Conservation (phyloP, 208 protist genomes). For the Leptomonas seymouri region DNA sequence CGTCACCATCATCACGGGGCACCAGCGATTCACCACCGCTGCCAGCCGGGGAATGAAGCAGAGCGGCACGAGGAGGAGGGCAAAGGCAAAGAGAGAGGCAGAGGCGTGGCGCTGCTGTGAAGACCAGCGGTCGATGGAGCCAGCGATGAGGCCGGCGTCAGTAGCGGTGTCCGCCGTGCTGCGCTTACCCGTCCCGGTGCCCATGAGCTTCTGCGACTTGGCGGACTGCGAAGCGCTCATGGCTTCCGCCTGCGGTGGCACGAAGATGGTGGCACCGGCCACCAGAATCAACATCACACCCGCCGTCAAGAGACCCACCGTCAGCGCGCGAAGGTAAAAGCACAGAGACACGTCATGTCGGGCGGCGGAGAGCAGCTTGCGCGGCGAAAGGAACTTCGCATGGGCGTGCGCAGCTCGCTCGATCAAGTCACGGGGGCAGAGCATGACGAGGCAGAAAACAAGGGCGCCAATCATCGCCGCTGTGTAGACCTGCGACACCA, state of each 20-base stretch:
- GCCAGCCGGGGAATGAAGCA: conserved; percentile 35
- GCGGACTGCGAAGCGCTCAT: conserved; percentile 11
- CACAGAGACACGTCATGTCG: conserved; percentile 32
- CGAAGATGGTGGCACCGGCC: conserved; percentile 28
- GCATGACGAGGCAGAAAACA: conserved; percentile 32
- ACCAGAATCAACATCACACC: conserved; percentile 25
- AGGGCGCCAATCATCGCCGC: conserved; percentile 16
- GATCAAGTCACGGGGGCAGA: conserved; percentile 33
- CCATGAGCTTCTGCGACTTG: conserved; percentile 22
- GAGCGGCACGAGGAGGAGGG: conserved; percentile 29
- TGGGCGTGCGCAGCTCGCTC: conserved; percentile 28
- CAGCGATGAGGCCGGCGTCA: conserved; percentile 2
- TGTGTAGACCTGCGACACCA: conserved; percentile 20
- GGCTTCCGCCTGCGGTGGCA: conserved; percentile 26
- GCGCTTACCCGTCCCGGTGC: conserved; percentile 16
- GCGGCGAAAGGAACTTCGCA: conserved; percentile 16
- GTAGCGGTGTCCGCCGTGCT: conserved; percentile 8
- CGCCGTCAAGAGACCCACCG: conserved; percentile 32
- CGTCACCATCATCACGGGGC: conserved; percentile 27
- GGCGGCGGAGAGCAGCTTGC: conserved; percentile 24
- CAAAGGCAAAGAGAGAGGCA: conserved; percentile 24
- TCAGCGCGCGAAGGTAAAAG: conserved; percentile 33
- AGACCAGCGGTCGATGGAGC: conserved; percentile 16
- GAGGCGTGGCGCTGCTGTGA: conserved; percentile 28
- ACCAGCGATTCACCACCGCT: conserved; percentile 28